Evolutionary conservation across 2,329 filamentous ascomycete species (phyloP).

Genomic region (Verticillium nubilum): DNA sequence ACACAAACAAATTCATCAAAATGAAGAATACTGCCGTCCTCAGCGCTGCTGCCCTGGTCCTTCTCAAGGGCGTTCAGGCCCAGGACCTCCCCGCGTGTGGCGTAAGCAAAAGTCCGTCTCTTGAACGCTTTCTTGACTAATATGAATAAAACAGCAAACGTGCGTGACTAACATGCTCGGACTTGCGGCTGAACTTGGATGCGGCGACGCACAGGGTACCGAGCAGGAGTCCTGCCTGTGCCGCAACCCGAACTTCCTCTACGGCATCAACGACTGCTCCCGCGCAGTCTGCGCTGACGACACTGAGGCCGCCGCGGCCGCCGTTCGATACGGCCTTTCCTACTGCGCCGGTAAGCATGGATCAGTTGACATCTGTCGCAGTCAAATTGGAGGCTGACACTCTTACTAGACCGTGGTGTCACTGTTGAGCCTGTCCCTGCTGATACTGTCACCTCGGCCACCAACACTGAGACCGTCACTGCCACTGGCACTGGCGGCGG

Average conservation of each 20-base stretch:
- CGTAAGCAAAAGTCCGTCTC: conserved; percentile 34
- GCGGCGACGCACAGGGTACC: conserved; percentile 19
- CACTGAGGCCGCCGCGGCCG: conserved; percentile 23
- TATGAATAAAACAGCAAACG: conserved; percentile 29
- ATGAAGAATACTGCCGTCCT: conserved; percentile 43
- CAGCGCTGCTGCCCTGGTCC: conserved; percentile 34
- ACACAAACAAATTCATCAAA: conserved; percentile 29
- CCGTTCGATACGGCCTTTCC: conserved; percentile 31
- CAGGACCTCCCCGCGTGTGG: conserved; percentile 41
- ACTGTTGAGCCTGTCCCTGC: neutral
- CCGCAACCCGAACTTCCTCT: conserved; percentile 38
- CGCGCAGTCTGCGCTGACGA: conserved; percentile 31
- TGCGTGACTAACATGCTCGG: conserved; percentile 47
- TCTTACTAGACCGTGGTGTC: neutral
- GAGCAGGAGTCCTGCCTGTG: conserved; percentile 41
- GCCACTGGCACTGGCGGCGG: conserved; percentile 13
- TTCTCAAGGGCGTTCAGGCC: conserved; percentile 32
- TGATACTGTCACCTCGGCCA: neutral
- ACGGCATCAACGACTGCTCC: conserved; percentile 47
- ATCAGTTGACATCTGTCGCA: neutral
- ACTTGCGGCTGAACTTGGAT: conserved; percentile 37
- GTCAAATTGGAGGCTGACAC: neutral
- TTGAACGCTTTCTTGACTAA: conserved; percentile 7
- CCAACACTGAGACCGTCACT: conserved; percentile 12
- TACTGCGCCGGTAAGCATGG: conserved; percentile 34